Percentiles rank a stretch among this genome's conserved stretches.
Conservation (phyloP, 495 filamentous ascomycete genomes). For the Hyphodiscus hymeniophilus region DNA sequence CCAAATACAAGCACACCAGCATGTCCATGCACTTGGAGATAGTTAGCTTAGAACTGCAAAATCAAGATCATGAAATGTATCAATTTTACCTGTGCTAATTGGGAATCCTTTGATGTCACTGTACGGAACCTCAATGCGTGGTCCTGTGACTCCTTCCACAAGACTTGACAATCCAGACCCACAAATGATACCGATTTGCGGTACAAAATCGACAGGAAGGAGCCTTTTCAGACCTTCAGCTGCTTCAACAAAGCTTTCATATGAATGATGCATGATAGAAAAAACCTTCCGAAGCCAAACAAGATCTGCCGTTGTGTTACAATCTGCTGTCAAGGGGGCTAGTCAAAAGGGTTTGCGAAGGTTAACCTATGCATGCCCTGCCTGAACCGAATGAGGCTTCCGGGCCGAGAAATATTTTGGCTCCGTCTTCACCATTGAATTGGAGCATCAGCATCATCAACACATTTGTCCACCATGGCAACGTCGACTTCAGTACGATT, state of each 20-base stretch:
- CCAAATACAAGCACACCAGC: conserved; percentile 70
- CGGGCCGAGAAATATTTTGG: not conserved
- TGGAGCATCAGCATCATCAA: not conserved
- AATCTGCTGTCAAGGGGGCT: too few relatives aligned
- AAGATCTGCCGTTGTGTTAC: too few relatives aligned
- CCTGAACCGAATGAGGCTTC: not conserved
- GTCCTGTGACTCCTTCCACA: conserved; percentile 48
- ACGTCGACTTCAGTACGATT: conserved; percentile 6
- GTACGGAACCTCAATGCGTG: conserved; percentile 52
- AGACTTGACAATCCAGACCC: conserved; percentile 66
- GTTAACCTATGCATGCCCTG: too few relatives aligned
- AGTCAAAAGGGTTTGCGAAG: too few relatives aligned
- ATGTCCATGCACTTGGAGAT: conserved; percentile 53
- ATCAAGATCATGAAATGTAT: not conserved
- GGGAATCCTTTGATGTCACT: conserved; percentile 59
- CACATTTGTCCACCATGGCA: conserved; percentile 5
- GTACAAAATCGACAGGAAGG: conserved; percentile 41
- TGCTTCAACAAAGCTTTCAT: conserved; percentile 34
- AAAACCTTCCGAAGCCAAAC: too few relatives aligned
- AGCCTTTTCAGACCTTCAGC: conserved; percentile 28
- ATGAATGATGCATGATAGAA: conserved; percentile 6
- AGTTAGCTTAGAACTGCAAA: not conserved
- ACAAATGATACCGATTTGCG: conserved; percentile 62
- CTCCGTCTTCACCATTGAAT: not conserved
- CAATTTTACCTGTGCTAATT: conserved; percentile 47